Base-by-base conservation (phyloP, 768 basidiomycete species). In the Strobilomyces echinocephalus region DNA sequence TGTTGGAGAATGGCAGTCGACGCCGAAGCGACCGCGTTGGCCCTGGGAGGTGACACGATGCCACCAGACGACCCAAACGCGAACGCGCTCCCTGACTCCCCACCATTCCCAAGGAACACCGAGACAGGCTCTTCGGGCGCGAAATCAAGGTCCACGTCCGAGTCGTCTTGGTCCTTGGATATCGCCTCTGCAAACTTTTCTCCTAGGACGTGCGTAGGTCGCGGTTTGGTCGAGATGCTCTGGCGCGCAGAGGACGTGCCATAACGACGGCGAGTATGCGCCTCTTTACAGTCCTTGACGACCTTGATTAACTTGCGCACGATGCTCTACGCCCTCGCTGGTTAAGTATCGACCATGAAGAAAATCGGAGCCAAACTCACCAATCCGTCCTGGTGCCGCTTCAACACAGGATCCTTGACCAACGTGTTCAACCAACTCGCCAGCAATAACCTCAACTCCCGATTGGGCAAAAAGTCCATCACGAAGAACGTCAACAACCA, bases 401-500 rank as follows among this genome's bases (percentile, higher is more conserved):
- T 76, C 72, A 88, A 69, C 45, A 83, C 76, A n/a, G 85, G 84
- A 72, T 91, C 88, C 53, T 77, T 76, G 38, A 82, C 74, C 53
- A 91, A 69, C n/a, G 80, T 72, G 68, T 95, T 97, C 53, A 95
- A 63, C 90, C 91, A 95, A 44, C 79, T 77, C 16, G 90, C 82
- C 44, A 94, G 74, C 40, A 87, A 67, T 26, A 84, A 65, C 60
- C 93, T 77, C 63, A 95, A 70, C 60, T 88, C 88, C 54, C 83
- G 79, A 69, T 89, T 85, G 40, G 88, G 84, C 54, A 92, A 71
- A 63, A 95, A 95, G 66, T 97, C 93, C 58, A 90, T 87, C 46
- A 79, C 79, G 68, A 95, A 95, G 69, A 95, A 95, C 8, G 91
- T 92, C 63, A 91, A 72, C 42, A 95, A 68, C 93, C 94, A 97